Conservation (phyloP, 176 grass and related monocot species). For the Zoysia pacifica region DNA sequence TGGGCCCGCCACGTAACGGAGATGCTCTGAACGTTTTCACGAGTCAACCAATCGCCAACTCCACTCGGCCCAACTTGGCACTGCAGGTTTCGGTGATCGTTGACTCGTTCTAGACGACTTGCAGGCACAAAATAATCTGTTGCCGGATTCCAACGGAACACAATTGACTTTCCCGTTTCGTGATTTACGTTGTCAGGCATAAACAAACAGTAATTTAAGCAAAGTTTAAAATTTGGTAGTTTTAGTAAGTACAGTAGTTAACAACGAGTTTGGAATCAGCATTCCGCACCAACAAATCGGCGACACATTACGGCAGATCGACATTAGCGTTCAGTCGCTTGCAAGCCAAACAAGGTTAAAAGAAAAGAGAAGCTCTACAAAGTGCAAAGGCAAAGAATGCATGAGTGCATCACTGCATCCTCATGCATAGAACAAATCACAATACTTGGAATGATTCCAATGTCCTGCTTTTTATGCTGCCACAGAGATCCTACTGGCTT, state of each 20-base stretch:
- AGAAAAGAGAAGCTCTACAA: too few species aligned
- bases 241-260: neutral
- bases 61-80: neutral
- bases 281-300: neutral
- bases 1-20: neutral
- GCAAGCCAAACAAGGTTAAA: too few species aligned
- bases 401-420: neutral
- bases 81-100: neutral
- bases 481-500: neutral
- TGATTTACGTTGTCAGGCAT: neutral
- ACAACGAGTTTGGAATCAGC: neutral
- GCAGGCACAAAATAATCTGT: neutral
- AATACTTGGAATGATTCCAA: neutral
- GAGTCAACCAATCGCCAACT: conserved; percentile 1
- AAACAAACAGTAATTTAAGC: neutral
- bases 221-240: neutral
- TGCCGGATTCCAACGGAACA: neutral
- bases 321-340: neutral
- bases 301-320: neutral
- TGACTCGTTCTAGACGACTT: neutral
- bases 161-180: neutral
- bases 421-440: neutral
- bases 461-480: neutral
- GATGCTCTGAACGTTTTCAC: neutral
- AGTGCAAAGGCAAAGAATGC: conserved; percentile 11